phyloP scores from a whole-genome alignment of 768 basidiomycete genomes.

The Lepiota venenata region DNA sequence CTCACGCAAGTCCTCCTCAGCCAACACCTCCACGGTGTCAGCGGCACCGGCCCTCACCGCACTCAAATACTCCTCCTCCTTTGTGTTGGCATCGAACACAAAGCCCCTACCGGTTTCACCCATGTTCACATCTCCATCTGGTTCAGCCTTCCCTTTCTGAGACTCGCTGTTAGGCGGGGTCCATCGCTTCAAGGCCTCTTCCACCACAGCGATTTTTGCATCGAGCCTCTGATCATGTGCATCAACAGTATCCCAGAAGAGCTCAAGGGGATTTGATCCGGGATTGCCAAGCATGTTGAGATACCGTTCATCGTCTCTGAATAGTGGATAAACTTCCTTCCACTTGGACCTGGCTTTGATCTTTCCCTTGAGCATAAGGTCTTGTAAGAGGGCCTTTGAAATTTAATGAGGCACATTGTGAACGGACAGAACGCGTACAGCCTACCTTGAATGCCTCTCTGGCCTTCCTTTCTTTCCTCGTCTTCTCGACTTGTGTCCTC shows the following conservation, averaged over 20 bases:
- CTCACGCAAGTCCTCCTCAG: slow-evolving; percentile 47
- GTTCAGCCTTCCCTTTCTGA: slow-evolving; percentile 24
- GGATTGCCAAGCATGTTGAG: slow-evolving; percentile 85
- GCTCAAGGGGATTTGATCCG: slow-evolving; percentile 92
- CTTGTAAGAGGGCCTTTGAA: slow-evolving; percentile 65
- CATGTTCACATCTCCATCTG: slow-evolving; percentile 23
- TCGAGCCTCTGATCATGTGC: slow-evolving; percentile 83
- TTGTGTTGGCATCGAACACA: slow-evolving; percentile 51
- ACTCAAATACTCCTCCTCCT: slow-evolving; percentile 58
- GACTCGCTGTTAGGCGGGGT: slow-evolving; percentile 29
- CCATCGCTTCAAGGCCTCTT: slow-evolving; percentile 50
- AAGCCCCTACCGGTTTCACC: slow-evolving; percentile 31
- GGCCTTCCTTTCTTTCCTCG: slow-evolving; percentile 82
- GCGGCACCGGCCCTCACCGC: slow-evolving; percentile 57
- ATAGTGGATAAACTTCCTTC: slow-evolving; percentile 81
- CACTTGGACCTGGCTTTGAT: slow-evolving; percentile 86
- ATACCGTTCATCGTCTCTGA: slow-evolving; percentile 82
- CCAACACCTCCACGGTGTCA: slow-evolving; percentile 43
- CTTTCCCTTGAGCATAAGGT: slow-evolving; percentile 59
- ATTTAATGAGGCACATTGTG: background rate
- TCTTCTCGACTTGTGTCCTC: slow-evolving; percentile 77
- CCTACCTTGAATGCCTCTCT: slow-evolving; percentile 86
- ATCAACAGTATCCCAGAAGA: slow-evolving; percentile 95
- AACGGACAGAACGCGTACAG: slow-evolving; percentile 1
- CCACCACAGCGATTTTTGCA: slow-evolving; percentile 66